Conservation (phyloP, 2,329 filamentous ascomycete genomes). For the Colletotrichum higginsianum region DNA sequence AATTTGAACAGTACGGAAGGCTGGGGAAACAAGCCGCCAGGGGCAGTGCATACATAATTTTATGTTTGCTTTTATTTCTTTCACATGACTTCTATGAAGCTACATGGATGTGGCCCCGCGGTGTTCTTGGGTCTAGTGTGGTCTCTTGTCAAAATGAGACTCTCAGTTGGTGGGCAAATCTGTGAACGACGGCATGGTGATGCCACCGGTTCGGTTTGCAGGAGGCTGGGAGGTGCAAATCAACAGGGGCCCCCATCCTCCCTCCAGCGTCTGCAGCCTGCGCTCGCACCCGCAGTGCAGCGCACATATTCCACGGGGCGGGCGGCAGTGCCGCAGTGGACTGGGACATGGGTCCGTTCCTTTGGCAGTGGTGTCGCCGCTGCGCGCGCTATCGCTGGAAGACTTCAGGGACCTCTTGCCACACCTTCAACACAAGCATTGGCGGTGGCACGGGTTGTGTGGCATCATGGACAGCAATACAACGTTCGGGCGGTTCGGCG, state of each 20-base stretch:
- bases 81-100: slow-evolving; percentile 11
- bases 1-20: slow-evolving; percentile 32
- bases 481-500: slow-evolving; percentile 38
- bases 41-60: slow-evolving; percentile 33
- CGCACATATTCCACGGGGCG: slow-evolving; percentile 25
- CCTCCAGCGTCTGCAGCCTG: slow-evolving; percentile 22
- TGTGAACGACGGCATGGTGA: slow-evolving; percentile 25
- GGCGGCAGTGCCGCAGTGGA: slow-evolving; percentile 26
- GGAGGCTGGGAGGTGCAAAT: slow-evolving; percentile 34
- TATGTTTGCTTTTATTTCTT: background rate
- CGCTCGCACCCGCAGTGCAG: slow-evolving; percentile 23
- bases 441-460: slow-evolving; percentile 15
- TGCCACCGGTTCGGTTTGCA: slow-evolving; percentile 31
- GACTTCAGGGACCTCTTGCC: slow-evolving; percentile 7
- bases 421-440: background rate
- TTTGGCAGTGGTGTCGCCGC: background rate
- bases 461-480: slow-evolving; percentile 22
- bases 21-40: slow-evolving; percentile 23
- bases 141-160: background rate
- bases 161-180: slow-evolving; percentile 4
- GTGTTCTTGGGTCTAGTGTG: slow-evolving; percentile 17
- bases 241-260: slow-evolving; percentile 15
- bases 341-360: slow-evolving; percentile 26
- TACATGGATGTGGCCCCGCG: slow-evolving; percentile 19
- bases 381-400: background rate